Conservation (phyloP, 2,329 filamentous ascomycete species). For the Acarospora socialis region DNA sequence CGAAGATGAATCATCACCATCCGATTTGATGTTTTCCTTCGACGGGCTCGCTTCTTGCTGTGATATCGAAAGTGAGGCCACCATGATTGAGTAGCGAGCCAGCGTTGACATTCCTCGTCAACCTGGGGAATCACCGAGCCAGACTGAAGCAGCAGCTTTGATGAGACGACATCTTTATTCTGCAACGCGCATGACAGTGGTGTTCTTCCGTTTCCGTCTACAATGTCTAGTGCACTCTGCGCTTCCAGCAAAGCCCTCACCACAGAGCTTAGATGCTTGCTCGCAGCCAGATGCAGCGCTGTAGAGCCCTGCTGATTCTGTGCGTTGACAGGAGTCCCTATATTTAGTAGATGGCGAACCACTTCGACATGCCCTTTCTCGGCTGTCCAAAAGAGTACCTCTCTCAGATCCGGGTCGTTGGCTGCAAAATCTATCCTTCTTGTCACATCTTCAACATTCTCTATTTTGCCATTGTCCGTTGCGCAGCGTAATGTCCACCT, state of each 20-base stretch:
- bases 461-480: constrained; percentile 1
- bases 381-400: not conserved
- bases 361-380: constrained; percentile 4
- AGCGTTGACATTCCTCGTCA: not conserved
- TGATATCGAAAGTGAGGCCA: not conserved
- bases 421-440: constrained; percentile 1
- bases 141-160: constrained; percentile 2
- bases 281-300: constrained; percentile 2
- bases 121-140: not conserved
- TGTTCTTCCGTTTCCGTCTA: constrained; percentile 1
- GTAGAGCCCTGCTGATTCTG: constrained; percentile 2
- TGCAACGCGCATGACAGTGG: constrained; percentile 1
- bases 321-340: not conserved
- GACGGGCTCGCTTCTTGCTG: not conserved
- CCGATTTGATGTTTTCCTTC: not conserved
- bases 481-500: not conserved
- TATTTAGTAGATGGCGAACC: constrained; percentile 1
- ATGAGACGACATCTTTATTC: not conserved
- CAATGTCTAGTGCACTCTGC: not conserved
- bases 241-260: not conserved
- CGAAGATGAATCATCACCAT: not conserved
- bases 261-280: not conserved
- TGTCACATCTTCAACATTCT: constrained; percentile 1
- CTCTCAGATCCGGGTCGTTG: not conserved
- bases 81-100: constrained; percentile 1